Evolutionary conservation across 1,284 basidiomycete species (phyloP).

Genomic region (Bjerkandera adusta): DNA sequence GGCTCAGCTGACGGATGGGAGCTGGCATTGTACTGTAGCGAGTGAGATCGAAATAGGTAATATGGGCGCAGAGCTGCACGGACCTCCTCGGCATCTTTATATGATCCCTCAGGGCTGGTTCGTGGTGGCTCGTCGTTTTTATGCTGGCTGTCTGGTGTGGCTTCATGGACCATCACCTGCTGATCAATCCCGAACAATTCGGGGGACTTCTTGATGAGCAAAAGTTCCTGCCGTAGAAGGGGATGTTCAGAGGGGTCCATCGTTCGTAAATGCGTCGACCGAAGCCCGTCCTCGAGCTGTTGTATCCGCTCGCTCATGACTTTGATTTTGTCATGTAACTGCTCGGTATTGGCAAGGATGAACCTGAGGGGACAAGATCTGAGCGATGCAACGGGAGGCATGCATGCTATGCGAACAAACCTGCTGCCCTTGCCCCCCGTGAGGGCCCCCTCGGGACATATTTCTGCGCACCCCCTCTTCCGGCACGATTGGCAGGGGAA

Average conservation of each 20-base stretch:
- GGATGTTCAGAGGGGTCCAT: slow-evolving; percentile 57
- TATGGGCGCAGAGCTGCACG: background rate
- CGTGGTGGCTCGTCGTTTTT: slow-evolving; percentile 23
- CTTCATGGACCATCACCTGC: slow-evolving; percentile 13
- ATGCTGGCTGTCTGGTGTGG: slow-evolving; percentile 12
- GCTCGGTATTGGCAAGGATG: slow-evolving; percentile 71
- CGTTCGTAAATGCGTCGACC: slow-evolving; percentile 45
- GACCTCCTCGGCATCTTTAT: slow-evolving; percentile 16
- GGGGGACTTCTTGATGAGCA: slow-evolving; percentile 30
- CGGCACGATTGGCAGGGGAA: slow-evolving; percentile 62
- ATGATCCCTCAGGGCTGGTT: slow-evolving; percentile 11
- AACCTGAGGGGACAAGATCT: slow-evolving; percentile 38
- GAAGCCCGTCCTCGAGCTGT: slow-evolving; percentile 65
- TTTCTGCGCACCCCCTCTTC: slow-evolving; percentile 57
- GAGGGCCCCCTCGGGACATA: slow-evolving; percentile 55
- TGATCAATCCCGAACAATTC: slow-evolving; percentile 30
- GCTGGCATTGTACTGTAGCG: slow-evolving; percentile 9
- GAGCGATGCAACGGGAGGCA: background rate
- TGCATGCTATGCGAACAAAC: slow-evolving; percentile 19
- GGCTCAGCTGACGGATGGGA: slow-evolving; percentile 12
- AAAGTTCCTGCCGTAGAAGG: slow-evolving; percentile 56
- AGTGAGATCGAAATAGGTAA: background rate
- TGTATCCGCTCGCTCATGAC: slow-evolving; percentile 60
- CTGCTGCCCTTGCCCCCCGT: slow-evolving; percentile 34
- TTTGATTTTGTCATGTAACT: slow-evolving; percentile 64